Evolutionary conservation across 2,329 filamentous ascomycete genomes (phyloP).

Genomic region (Septoria linicola): DNA sequence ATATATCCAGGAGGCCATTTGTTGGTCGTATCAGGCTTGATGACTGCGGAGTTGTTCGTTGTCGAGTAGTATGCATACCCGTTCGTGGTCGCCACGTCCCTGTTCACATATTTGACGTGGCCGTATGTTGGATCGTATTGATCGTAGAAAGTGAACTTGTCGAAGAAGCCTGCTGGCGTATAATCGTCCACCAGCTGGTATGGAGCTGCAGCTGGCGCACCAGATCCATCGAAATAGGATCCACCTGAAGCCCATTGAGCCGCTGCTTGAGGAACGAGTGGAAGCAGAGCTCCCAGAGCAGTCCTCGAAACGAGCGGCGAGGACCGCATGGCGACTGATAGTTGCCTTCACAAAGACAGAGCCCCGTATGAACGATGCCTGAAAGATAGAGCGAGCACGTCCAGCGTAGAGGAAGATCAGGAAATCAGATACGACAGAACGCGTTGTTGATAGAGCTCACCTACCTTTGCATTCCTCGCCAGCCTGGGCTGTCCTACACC

Average conservation of each 20-base stretch:
- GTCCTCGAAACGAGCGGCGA: constrained; percentile 31
- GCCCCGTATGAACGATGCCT: not conserved
- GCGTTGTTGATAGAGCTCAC: constrained; percentile 27
- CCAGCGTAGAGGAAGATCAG: constrained; percentile 2
- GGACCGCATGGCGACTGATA: constrained; percentile 27
- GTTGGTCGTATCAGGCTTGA: constrained; percentile 39
- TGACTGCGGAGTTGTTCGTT: constrained; percentile 28
- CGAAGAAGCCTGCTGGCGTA: constrained; percentile 34
- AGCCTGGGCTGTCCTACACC: not conserved
- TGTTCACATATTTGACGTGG: constrained; percentile 45
- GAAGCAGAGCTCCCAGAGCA: constrained; percentile 22
- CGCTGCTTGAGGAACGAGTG: constrained; percentile 19
- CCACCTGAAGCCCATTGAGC: constrained; percentile 34
- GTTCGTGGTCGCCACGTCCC: constrained; percentile 37
- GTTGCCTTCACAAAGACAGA: constrained; percentile 1
- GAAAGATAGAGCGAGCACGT: not conserved
- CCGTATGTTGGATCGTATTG: constrained; percentile 36
- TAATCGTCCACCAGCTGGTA: constrained; percentile 38
- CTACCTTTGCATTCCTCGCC: constrained; percentile 26
- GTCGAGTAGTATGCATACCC: constrained; percentile 30
- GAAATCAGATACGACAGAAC: constrained; percentile 8
- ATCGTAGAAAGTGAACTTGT: constrained; percentile 39
- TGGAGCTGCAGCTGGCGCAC: constrained; percentile 31
- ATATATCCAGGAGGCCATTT: constrained; percentile 44
- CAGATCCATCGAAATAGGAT: constrained; percentile 30